Evolutionary conservation across 2,329 filamentous ascomycete genomes (phyloP), one percentile per base, ranked within the genome.

Genomic region (Microascus cirrosus): DNA sequence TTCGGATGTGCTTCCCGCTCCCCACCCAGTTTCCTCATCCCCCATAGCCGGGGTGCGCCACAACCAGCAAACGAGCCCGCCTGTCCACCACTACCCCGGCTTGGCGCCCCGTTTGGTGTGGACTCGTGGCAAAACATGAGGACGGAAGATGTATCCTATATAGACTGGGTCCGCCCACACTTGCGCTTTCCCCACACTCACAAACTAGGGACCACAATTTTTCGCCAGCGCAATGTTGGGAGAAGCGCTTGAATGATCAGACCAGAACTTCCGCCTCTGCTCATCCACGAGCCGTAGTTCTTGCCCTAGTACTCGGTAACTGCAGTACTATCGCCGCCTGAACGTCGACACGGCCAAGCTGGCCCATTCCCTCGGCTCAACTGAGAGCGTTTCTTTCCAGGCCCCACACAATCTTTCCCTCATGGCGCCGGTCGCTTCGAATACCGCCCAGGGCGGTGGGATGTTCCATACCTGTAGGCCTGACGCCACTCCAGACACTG

Each of bases 381-480:
- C 39, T 6, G 18, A 7, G 18, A 45, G 39, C 39, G n/a, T 18
- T 7, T 18, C 13, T 18, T 45, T 13, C 39, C 13, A 18, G 15
- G 39, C 15, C 8, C 39, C 39, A 18, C 39, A 18, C 39, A 45
- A 18, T 20, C 34, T 36, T 2, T 56, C 54, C n/a, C 59, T 8
- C 20, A 69, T 67, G 65, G 66, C 66, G 62, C 77, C 77, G 50
- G 71, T 75, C 57, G 74, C 75, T 62, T 69, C 75, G 18, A 70
- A 76, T 65, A 71, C 76, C 60, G 72, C 74, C 28, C 74, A 77
- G 66, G 76, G 74, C 65, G 76, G 76, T 12, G 55, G 55, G 63
- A 78, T 78, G 76, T 78, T 78, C 64, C 76, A 78, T 51, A 58
- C 56, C 15, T 58, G 56, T 58, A 60, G 51, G 54, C 61, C 56